These are phyloP conservation scores for Camelina laxa DNA, from an alignment of 345 rosid genomes.

Conservation along the genomic window DNA sequence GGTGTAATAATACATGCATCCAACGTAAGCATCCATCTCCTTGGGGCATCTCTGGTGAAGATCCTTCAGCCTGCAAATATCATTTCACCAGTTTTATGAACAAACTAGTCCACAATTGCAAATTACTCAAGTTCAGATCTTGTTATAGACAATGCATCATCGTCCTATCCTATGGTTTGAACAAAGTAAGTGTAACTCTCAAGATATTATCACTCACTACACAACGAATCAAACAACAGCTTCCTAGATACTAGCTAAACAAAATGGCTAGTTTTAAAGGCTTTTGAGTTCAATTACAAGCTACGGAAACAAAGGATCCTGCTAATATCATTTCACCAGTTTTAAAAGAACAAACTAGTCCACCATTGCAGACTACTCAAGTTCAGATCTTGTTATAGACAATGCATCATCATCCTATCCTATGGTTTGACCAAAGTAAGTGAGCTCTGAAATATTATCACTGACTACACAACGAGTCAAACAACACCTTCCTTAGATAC, in stretches of 20 bases:
- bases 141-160: neutral
- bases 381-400: neutral
- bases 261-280: too few relatives aligned
- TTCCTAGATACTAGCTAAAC: too few relatives aligned
- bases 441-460: neutral
- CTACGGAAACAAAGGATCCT: conserved; percentile 43
- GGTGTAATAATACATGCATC: conserved; percentile 95
- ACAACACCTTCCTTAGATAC: neutral
- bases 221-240: too few relatives aligned
- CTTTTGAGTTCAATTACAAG: too few relatives aligned
- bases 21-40: conserved; percentile 89
- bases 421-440: neutral
- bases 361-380: neutral
- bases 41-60: conserved; percentile 86
- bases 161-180: neutral
- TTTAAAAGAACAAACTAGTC: neutral
- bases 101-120: neutral
- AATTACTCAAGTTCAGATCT: neutral
- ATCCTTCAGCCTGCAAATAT: conserved; percentile 77
- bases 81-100: neutral
- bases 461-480: neutral
- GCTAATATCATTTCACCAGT: conserved; percentile 35
- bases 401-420: neutral
- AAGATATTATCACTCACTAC: too few relatives aligned
- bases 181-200: too few relatives aligned